Percentiles rank a stretch among this genome's conserved stretches.
Conservation (phyloP, 345 rosid genomes). For the Citrus mangshanensis region DNA sequence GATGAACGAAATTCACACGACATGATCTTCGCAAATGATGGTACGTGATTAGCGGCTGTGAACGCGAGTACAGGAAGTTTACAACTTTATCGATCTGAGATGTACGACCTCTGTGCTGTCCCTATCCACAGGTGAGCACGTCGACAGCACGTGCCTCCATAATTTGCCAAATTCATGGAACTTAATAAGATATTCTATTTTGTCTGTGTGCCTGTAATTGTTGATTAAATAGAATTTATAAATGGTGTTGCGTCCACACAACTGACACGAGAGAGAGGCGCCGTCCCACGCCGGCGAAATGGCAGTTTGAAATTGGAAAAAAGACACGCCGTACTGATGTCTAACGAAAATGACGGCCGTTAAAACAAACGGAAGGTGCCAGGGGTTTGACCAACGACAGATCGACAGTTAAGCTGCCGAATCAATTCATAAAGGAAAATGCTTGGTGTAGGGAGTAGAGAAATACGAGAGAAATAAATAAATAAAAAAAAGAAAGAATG, state of each 20-base stretch:
- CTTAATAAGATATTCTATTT: not conserved
- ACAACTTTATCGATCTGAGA: not conserved
- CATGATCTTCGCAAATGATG: not conserved
- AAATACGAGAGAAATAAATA: no score
- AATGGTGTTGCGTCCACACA: conserved; percentile 23
- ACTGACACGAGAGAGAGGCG: not conserved
- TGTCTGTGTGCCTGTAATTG: not conserved
- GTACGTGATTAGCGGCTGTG: not conserved
- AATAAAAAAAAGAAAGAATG: no score
- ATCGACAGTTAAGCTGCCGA: conserved; percentile 7
- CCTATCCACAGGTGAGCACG: conserved; percentile 23
- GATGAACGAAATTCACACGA: not conserved
- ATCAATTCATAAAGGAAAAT: not conserved
- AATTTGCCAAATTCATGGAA: not conserved
- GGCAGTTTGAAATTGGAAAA: not conserved
- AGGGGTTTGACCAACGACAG: conserved; percentile 10
- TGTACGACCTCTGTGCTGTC: conserved; percentile 15
- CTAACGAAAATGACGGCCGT: conserved; percentile 6
- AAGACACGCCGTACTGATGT: conserved; percentile 22
- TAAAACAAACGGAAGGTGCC: conserved; percentile 5
- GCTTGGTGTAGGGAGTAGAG: rapidly evolving
- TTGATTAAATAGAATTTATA: conserved; percentile 18
- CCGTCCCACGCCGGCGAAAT: conserved; percentile 31
- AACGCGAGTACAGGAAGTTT: not conserved
- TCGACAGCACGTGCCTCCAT: conserved; percentile 2